Evolutionary conservation across 2,329 filamentous ascomycete species (phyloP), one percentile per base, ranked within the genome.

Genomic region (Colletotrichum higginsianum): DNA sequence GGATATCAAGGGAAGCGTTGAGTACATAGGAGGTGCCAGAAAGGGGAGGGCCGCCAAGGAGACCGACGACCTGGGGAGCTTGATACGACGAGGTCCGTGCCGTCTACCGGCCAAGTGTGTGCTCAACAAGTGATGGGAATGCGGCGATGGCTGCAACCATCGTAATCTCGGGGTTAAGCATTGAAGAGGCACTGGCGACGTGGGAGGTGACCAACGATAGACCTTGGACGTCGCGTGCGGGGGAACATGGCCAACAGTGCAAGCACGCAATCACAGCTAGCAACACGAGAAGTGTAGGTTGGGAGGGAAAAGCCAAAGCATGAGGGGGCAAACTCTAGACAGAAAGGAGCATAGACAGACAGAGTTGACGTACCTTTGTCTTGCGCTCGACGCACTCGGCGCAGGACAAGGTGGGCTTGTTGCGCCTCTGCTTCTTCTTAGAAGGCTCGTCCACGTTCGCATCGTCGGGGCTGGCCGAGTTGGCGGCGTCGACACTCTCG

Each of bases 361-460:
- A 53, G 63, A 40, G 40, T 8, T 12, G 35, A 82, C 87, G 75
- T 79, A 92, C 92, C 86, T 94, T 95, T 30, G 93, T 95, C 83
- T 95, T 95, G 75, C 93, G 86, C 82, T 94, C 92, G 26, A 95
- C 93, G 78, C 93, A 96, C 79, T 94, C 92, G 73, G 91, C 88
- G 77, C 93, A 95, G 60, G 92, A 94, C 73, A 95, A 79, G 1
- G 93, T 95, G 4, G 93, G 93, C 80, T 96, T 96, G 82, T 96
- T 96, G 58, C 93, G 89, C 84, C 93, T 95, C 83, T 95, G 93
- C 82, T 93, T 94, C 84, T 93, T 93, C 80, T 84, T 87, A 13
- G 83, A 78, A n/a, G 84, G 86, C 53, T 84, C 78, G 0, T 74
- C 67, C 15, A 66, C 61, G 53, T 70, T 71, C 44, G 58, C 71